Conservation (phyloP, 2,329 filamentous ascomycete species). For the Fusarium nisikadoi region DNA sequence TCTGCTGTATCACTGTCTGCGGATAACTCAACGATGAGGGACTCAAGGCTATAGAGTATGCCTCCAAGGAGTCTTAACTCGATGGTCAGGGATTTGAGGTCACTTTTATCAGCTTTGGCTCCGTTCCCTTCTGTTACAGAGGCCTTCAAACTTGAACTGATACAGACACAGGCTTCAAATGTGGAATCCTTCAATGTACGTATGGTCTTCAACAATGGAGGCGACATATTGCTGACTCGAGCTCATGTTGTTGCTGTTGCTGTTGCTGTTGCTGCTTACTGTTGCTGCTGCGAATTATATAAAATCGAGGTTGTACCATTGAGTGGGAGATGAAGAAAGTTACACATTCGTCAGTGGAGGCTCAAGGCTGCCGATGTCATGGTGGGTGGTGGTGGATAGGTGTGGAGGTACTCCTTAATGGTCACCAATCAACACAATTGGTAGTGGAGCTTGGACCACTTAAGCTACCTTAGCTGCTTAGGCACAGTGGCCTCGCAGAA, state of each 20-base stretch:
- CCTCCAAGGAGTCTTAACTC: constrained; percentile 42
- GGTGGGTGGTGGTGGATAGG: not conserved
- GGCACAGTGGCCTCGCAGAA: not conserved
- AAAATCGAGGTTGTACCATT: not conserved
- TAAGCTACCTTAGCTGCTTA: not conserved
- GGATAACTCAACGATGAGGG: constrained; percentile 34
- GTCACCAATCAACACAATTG: not conserved
- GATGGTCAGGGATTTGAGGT: constrained; percentile 29
- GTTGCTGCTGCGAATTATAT: not conserved
- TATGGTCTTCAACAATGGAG: constrained; percentile 20
- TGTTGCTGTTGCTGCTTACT: not conserved
- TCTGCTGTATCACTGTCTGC: constrained; percentile 8
- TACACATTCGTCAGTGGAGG: not conserved
- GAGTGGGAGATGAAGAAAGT: not conserved
- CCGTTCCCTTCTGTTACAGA: not conserved
- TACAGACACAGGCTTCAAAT: constrained; percentile 28
- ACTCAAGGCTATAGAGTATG: constrained; percentile 39
- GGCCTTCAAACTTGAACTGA: constrained; percentile 23
- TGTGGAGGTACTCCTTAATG: not conserved
- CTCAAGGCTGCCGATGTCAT: constrained; percentile 6
- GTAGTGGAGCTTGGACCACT: not conserved
- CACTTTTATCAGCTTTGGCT: not conserved
- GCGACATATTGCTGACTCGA: constrained; percentile 1
- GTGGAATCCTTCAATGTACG: constrained; percentile 29
- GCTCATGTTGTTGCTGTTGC: constrained; percentile 7